Base-by-base conservation (phyloP, 1,139 yeast species). In the Sugiyamaella paludigena region DNA sequence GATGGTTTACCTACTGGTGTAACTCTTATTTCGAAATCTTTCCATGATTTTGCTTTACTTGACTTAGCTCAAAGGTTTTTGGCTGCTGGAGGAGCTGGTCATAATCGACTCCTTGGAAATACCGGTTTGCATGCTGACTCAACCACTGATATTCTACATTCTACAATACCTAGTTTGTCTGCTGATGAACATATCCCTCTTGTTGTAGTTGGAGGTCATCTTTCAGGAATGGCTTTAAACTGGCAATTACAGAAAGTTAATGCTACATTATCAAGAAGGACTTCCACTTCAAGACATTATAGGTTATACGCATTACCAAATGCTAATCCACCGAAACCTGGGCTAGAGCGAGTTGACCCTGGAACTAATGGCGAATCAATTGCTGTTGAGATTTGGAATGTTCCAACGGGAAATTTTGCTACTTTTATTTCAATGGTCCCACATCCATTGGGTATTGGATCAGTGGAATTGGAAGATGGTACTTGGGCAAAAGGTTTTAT, bases 191-290 rank as follows among this genome's bases (percentile, higher is more conserved):
- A 76, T 4, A 71, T 86, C 48, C 78, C 83, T 54, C 73, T 91
- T 54, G 97, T 97, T 1, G 98, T 91, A 32, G 98, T 92, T 42
- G 98, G 98, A 50, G 97, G 97, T 45, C 98, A 92, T 65, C 75
- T 92, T 56, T 75, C 81, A 52, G 97, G 96, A 1, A 80, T 87
- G 75, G 91, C 91, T 48, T 76, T 92, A 58, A 91, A 92, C 68
- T 89, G 97, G 96, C 98, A 92, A 72, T 76, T 92, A 55, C 84
- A 86, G 60, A 80, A 85, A 65, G 95, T 86, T 43, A 79, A 83
- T 60, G 98, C 98, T n/a, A 71, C 80, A 2, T 80, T 87, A 52
- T 60, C 83, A 7, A 74, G 77, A 58, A 73, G 80, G 31, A 83
- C 95, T 5, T 77, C 75, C 35, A 87, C 98, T 3, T 74, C 96